Percentiles rank a stretch among this genome's conserved stretches.
Evolutionary conservation across 495 filamentous ascomycete genomes (phyloP).

Genomic region (Lophium mytilinum): DNA sequence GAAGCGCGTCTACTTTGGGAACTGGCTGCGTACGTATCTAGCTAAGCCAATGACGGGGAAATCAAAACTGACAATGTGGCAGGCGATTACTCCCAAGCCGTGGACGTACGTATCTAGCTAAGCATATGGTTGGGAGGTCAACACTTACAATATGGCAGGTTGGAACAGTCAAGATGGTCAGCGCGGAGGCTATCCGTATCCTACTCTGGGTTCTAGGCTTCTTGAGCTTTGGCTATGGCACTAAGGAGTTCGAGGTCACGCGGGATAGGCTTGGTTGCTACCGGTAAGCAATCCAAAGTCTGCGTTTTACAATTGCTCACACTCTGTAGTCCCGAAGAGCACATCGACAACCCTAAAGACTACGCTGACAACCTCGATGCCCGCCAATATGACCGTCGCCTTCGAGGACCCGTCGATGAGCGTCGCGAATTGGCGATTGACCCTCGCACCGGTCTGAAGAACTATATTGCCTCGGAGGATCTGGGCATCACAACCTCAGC

Average conservation of each 20-base stretch:
- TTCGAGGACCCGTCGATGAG: constrained; percentile 78
- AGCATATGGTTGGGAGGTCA: not conserved
- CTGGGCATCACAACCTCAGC: constrained; percentile 68
- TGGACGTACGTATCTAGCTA: constrained; percentile 41
- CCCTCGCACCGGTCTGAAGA: constrained; percentile 62
- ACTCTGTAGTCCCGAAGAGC: constrained; percentile 29
- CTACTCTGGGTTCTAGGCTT: constrained; percentile 62
- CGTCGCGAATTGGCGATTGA: constrained; percentile 69
- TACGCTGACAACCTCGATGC: constrained; percentile 85
- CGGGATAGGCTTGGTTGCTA: constrained; percentile 81
- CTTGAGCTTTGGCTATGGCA: constrained; percentile 73
- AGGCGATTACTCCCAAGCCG: constrained; percentile 51
- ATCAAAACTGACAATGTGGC: not conserved
- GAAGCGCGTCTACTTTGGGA: constrained; percentile 76
- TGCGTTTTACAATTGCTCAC: not conserved
- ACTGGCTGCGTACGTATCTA: constrained; percentile 58
- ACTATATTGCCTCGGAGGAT: constrained; percentile 80
- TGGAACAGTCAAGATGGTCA: constrained; percentile 79
- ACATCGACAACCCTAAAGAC: constrained; percentile 73
- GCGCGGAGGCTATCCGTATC: constrained; percentile 80
- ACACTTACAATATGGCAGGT: constrained; percentile 29
- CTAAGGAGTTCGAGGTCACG: constrained; percentile 85
- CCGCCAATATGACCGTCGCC: constrained; percentile 64
- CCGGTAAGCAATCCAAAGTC: constrained; percentile 31
- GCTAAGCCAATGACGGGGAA: not conserved